Conservation (phyloP, 768 basidiomycete genomes). For the Mycena crocata region DNA sequence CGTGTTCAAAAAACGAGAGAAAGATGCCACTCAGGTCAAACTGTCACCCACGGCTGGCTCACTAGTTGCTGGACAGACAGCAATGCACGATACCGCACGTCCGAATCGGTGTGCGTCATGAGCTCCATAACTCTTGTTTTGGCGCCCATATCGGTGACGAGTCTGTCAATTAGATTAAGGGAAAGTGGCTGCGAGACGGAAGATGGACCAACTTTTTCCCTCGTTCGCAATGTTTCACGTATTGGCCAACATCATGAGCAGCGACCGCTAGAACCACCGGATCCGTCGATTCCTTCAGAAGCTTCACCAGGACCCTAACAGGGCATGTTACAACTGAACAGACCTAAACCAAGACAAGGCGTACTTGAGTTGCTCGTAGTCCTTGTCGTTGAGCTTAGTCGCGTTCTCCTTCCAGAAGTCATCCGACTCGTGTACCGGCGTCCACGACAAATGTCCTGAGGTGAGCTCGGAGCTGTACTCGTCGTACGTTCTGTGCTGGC, state of each 20-base stretch:
- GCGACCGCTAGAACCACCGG: slow-evolving; percentile 90
- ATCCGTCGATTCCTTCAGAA: slow-evolving; percentile 78
- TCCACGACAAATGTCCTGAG: slow-evolving; percentile 94
- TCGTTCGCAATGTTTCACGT: slow-evolving; percentile 90
- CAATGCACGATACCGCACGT: slow-evolving; percentile 93
- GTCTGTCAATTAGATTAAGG: slow-evolving; percentile 53
- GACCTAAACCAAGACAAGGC: slow-evolving; percentile 31
- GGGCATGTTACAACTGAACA: not conserved
- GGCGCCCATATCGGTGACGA: slow-evolving; percentile 85
- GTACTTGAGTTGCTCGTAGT: slow-evolving; percentile 87
- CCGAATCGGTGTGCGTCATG: slow-evolving; percentile 88
- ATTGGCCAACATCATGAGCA: slow-evolving; percentile 93
- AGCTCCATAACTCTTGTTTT: slow-evolving; percentile 92
- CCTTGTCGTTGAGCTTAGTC: slow-evolving; percentile 83
- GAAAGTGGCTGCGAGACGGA: not conserved
- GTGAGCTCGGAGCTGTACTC: slow-evolving; percentile 93
- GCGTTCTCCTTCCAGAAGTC: slow-evolving; percentile 99
- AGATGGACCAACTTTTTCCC: slow-evolving; percentile 83
- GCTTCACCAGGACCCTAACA: slow-evolving; percentile 75
- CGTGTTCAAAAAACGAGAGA: slow-evolving; percentile 17
- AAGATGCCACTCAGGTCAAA: slow-evolving; percentile 47
- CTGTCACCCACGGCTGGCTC: slow-evolving; percentile 86
- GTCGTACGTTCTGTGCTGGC: slow-evolving; percentile 83
- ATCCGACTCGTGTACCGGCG: slow-evolving; percentile 95
- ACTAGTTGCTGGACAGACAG: slow-evolving; percentile 92